Conservation (phyloP, 2,329 filamentous ascomycete genomes). For the Fusarium sp. region DNA sequence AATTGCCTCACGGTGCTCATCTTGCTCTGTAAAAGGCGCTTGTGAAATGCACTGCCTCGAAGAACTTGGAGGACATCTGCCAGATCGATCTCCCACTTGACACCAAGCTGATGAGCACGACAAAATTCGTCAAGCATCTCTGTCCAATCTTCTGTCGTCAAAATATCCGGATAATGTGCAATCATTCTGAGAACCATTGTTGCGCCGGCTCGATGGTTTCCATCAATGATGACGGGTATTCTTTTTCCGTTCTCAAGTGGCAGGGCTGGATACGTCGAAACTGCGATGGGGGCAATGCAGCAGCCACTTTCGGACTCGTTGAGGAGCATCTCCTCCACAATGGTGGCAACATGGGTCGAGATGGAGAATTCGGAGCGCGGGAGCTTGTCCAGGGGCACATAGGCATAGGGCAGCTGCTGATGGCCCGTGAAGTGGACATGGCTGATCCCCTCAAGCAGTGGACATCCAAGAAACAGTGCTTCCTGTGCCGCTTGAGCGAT, state of each 20-base stretch:
- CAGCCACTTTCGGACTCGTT: background rate
- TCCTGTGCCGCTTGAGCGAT: constrained; percentile 1
- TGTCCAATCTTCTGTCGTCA: background rate
- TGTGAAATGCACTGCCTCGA: background rate
- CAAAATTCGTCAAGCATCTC: background rate
- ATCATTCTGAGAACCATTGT: background rate
- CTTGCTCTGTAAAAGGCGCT: background rate
- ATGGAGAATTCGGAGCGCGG: background rate
- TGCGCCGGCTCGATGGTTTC: background rate
- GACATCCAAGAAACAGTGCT: background rate
- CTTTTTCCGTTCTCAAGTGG: background rate
- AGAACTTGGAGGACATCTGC: background rate
- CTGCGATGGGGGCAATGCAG: background rate
- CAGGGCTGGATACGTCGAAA: background rate
- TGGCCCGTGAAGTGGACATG: background rate
- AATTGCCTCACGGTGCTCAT: background rate
- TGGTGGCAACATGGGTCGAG: background rate
- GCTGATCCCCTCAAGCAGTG: background rate
- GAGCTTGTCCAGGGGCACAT: background rate
- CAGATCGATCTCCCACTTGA: background rate
- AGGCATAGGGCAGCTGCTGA: background rate
- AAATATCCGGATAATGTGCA: background rate
- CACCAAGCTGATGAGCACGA: background rate
- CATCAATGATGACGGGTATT: background rate
- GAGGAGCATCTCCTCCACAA: background rate